phyloP scores from a whole-genome alignment of 176 grass and related monocot genomes.

The Echinochloa phyllopogon region DNA sequence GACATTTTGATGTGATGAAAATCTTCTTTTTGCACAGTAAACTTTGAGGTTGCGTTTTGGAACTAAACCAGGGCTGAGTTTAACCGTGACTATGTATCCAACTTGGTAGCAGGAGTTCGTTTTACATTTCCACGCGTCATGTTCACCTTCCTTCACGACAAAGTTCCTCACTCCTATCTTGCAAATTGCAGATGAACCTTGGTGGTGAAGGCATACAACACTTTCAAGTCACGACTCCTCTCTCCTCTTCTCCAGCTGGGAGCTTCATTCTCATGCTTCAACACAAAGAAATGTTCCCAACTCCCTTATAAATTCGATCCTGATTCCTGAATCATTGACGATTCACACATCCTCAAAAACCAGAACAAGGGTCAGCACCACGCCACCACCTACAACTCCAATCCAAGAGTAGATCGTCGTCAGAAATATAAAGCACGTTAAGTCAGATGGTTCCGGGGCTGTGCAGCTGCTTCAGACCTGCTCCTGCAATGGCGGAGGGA shows the following conservation, averaged over 20 bases:
- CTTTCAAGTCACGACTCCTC: background rate
- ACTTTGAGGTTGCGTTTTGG: too few relatives aligned
- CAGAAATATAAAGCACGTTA: background rate
- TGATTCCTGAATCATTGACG: background rate
- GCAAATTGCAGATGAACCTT: background rate
- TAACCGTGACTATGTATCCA: background rate
- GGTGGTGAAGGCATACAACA: background rate
- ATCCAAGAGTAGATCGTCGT: background rate
- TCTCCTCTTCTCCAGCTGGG: background rate
- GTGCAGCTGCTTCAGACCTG: constrained; percentile 4
- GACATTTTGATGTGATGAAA: too few relatives aligned
- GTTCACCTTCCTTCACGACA: background rate
- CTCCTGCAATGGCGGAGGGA: background rate
- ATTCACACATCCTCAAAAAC: background rate
- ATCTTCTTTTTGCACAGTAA: too few relatives aligned
- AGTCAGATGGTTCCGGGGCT: constrained; percentile 4
- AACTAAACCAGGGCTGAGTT: background rate
- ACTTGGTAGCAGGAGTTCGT: background rate
- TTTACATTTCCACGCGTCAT: background rate
- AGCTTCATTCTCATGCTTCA: background rate
- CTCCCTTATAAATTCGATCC: background rate
- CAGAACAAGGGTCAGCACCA: background rate
- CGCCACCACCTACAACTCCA: background rate
- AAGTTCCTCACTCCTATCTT: background rate
- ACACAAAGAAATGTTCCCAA: background rate